Evolutionary conservation across 192 early-diverging fungal genomes (phyloP).

Genomic region (Thamnidium elegans): DNA sequence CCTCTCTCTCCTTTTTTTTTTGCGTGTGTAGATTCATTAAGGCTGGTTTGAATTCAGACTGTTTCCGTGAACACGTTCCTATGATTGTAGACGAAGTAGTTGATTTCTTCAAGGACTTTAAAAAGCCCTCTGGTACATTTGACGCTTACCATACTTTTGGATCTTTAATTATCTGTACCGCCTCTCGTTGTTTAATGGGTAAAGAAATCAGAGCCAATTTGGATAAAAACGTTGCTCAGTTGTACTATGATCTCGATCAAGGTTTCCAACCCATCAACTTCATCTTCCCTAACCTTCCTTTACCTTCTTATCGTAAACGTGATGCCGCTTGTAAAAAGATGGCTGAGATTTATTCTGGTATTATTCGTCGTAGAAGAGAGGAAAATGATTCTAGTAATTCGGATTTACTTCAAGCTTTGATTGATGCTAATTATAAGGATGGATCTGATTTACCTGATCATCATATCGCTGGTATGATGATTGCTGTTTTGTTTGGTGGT

Average conservation of each 20-base stretch:
- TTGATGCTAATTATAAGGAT: slow-evolving; percentile 86
- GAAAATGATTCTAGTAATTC: slow-evolving; percentile 31
- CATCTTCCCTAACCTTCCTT: slow-evolving; percentile 88
- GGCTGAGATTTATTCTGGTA: slow-evolving; percentile 72
- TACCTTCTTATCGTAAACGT: slow-evolving; percentile 81
- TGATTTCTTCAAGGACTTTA: slow-evolving; percentile 72
- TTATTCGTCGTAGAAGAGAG: slow-evolving; percentile 77
- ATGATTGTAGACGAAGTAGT: slow-evolving; percentile 80
- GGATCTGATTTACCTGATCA: slow-evolving; percentile 80
- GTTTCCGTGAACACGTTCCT: slow-evolving; percentile 85
- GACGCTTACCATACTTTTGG: slow-evolving; percentile 81
- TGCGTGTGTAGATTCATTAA: slow-evolving; percentile 80
- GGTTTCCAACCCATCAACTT: slow-evolving; percentile 95
- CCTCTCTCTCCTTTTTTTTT: too few species aligned
- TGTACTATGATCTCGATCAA: slow-evolving; percentile 93
- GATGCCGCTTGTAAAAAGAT: slow-evolving; percentile 84
- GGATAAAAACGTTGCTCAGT: slow-evolving; percentile 65
- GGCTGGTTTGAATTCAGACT: slow-evolving; percentile 82
- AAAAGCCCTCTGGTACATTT: slow-evolving; percentile 49
- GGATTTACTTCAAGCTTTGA: slow-evolving; percentile 82
- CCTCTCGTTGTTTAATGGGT: slow-evolving; percentile 92
- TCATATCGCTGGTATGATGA: slow-evolving; percentile 93
- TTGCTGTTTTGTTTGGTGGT: slow-evolving; percentile 96
- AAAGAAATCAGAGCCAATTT: slow-evolving; percentile 87
- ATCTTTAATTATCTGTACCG: slow-evolving; percentile 91